Base-by-base conservation (phyloP, 768 basidiomycete genomes). In the Phylloporus sp. region DNA sequence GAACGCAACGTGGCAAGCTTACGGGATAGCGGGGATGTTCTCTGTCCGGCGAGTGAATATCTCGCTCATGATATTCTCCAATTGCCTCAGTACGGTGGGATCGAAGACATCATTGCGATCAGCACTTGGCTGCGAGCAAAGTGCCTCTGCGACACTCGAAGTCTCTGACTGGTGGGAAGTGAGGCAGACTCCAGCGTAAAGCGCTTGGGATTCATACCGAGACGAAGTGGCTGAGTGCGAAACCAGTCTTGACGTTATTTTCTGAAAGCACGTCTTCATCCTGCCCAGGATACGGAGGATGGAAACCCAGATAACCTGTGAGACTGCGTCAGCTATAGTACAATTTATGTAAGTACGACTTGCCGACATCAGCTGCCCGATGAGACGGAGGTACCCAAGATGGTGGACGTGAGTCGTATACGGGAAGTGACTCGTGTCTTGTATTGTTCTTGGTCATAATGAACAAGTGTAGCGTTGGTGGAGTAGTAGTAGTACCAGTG, bases 61-160 rank as follows among this genome's bases (percentile, higher is more conserved):
- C 57, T 88, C 85, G 47, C 82, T 79, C 82, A 91, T 87, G 26
- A 93, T 72, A 45, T 81, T 79, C 59, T 91, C 88, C 32, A 92
- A 71, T 44, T 82, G 82, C 3, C 67, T 61, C 4, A 90, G 68
- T 5, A 80, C 76, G 55, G 75, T 75, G 26, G 74, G 72, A 38
- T 80, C 75, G 39, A 78, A 75, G 31, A 86, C 64, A 23, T 71
- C 75, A 43, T 74, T 76, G 49, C 76, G 77, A 12, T 58, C 63
- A 5, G 41, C n/a, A 35, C 54, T 49, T 22, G 54, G 55, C 35
- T 58, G 52, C 10, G 54, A 53, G 29, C 15, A 18, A 7, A 66
- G 39, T 18, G 49, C 38, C 22, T 60, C 62, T 20, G 57, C 20
- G 22, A 55, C 55, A 1, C 58, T 39, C 8, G 53, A 53, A 5